These are phyloP conservation scores for Linum lewisii DNA, from an alignment of 345 rosid genomes.

Conservation along the genomic window DNA sequence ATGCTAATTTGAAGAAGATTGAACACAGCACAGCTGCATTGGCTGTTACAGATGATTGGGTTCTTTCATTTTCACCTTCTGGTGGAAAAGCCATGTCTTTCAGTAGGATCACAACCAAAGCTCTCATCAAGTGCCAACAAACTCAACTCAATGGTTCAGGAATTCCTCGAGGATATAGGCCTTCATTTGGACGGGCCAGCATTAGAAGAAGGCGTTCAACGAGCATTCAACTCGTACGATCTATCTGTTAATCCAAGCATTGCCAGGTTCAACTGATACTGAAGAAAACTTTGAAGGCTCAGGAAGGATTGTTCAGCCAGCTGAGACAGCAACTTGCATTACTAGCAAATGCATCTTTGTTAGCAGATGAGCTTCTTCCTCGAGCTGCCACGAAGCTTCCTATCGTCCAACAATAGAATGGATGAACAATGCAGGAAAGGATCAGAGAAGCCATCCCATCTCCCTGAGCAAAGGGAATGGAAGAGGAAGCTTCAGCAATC, in stretches of 20 bases:
- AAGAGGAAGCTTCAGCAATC: constrained; percentile 68
- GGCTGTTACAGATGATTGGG: constrained; percentile 86
- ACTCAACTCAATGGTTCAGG: constrained; percentile 84
- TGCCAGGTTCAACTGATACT: constrained; percentile 63
- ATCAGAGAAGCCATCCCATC: constrained; percentile 50
- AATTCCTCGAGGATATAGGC: constrained; percentile 69
- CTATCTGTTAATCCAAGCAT: constrained; percentile 60
- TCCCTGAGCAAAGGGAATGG: constrained; percentile 84
- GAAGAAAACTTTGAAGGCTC: constrained; percentile 56
- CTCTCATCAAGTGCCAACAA: constrained; percentile 72
- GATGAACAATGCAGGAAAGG: constrained; percentile 46
- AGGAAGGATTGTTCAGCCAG: constrained; percentile 53
- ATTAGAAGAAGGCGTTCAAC: constrained; percentile 68
- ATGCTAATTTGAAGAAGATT: constrained; percentile 57
- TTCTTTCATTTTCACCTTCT: constrained; percentile 41
- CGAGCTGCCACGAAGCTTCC: constrained; percentile 65
- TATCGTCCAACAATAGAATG: constrained; percentile 24
- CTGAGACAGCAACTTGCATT: constrained; percentile 78
- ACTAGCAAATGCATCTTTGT: constrained; percentile 69
- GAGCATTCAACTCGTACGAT: constrained; percentile 60
- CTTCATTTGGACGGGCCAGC: constrained; percentile 66
- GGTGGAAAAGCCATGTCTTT: constrained; percentile 43
- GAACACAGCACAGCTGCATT: constrained; percentile 69
- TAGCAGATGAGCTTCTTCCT: constrained; percentile 84
- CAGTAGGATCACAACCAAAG: constrained; percentile 40